These are phyloP conservation scores for Neofusicoccum ribis DNA, from an alignment of 2,329 filamentous ascomycete species.

Conservation along the genomic window DNA sequence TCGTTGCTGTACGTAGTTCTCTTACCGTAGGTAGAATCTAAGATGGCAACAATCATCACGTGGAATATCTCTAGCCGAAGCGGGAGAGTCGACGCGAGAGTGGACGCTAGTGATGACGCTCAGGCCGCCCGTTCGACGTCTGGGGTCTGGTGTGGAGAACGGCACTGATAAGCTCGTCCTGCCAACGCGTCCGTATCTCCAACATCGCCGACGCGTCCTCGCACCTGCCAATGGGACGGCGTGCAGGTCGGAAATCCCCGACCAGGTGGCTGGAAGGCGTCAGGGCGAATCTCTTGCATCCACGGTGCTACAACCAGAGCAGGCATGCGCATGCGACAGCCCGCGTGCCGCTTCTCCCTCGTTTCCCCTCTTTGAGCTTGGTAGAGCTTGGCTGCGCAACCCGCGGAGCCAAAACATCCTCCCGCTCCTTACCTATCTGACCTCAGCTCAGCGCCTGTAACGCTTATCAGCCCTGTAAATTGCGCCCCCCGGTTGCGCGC, in stretches of 20 bases:
- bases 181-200: background rate
- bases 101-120: background rate
- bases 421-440: background rate
- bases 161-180: background rate
- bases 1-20: too few relatives aligned
- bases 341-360: background rate
- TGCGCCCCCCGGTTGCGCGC: background rate
- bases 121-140: background rate
- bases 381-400: background rate
- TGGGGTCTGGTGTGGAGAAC: conserved; percentile 2
- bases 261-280: background rate
- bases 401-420: background rate
- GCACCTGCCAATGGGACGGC: background rate
- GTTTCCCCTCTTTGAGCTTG: background rate
- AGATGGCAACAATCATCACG: background rate
- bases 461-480: background rate
- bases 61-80: background rate
- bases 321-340: background rate
- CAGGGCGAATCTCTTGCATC: background rate
- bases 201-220: background rate
- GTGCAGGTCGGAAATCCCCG: background rate
- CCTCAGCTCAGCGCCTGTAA: background rate
- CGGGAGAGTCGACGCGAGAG: background rate
- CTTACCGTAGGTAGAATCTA: too few relatives aligned
- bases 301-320: background rate